phyloP scores from a whole-genome alignment of 768 basidiomycete genomes.

The Auriscalpium vulgare region DNA sequence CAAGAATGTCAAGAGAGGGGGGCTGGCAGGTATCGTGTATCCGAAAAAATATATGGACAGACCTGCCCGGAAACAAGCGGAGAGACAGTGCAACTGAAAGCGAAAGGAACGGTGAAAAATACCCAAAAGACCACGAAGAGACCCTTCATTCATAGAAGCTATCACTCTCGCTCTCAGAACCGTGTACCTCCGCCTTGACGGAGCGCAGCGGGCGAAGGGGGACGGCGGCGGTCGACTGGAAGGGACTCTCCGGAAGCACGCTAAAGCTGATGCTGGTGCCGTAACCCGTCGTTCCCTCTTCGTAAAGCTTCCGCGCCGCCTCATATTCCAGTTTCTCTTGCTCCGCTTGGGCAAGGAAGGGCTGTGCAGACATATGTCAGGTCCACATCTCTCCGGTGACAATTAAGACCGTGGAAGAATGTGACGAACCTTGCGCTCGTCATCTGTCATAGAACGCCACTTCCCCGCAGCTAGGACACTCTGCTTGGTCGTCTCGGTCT shows the following conservation, averaged over 20 bases:
- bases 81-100: neutral
- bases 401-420: slow-evolving; percentile 13
- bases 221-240: slow-evolving; percentile 32
- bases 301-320: slow-evolving; percentile 75
- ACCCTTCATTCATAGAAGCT: slow-evolving; percentile 20
- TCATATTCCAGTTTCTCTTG: slow-evolving; percentile 95
- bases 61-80: slow-evolving; percentile 2
- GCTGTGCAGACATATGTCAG: slow-evolving; percentile 36
- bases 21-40: slow-evolving; percentile 11
- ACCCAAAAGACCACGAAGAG: neutral
- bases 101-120: neutral
- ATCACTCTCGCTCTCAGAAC: slow-evolving; percentile 68
- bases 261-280: slow-evolving; percentile 77
- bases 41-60: neutral
- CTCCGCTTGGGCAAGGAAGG: slow-evolving; percentile 88
- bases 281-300: slow-evolving; percentile 67
- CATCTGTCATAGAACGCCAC: slow-evolving; percentile 91
- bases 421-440: slow-evolving; percentile 74
- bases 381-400: slow-evolving; percentile 1
- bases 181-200: slow-evolving; percentile 46
- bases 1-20: slow-evolving; percentile 5
- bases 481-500: slow-evolving; percentile 91
- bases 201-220: slow-evolving; percentile 28
- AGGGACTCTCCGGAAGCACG: slow-evolving; percentile 64
- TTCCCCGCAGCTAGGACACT: slow-evolving; percentile 87